phyloP scores from a whole-genome alignment of 2,329 filamentous ascomycete species.

The Ceratocystis destructans region DNA sequence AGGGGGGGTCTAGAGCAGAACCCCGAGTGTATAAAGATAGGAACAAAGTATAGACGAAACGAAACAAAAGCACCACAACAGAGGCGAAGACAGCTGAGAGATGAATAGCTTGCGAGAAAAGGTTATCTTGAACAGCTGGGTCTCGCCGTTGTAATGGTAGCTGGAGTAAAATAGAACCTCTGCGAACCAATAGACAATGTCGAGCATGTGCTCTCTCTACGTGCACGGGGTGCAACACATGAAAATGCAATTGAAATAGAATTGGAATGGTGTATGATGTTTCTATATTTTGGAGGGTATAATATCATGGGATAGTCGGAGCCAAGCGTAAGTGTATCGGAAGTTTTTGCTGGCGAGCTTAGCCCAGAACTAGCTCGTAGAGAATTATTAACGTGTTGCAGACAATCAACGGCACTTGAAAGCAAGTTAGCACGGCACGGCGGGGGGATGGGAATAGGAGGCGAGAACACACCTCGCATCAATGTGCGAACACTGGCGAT shows the following conservation, averaged over 20 bases:
- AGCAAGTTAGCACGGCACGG: background rate
- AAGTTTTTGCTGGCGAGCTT: conserved; percentile 23
- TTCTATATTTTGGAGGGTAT: conserved; percentile 1
- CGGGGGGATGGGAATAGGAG: background rate
- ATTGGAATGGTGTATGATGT: background rate
- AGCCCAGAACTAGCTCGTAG: conserved; percentile 67
- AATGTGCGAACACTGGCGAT: conserved; percentile 82
- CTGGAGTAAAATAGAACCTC: background rate
- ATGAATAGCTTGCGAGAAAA: background rate
- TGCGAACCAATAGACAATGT: background rate
- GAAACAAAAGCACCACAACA: background rate
- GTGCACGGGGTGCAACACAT: background rate
- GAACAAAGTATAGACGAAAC: background rate
- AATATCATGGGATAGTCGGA: background rate
- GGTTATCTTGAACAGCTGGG: background rate
- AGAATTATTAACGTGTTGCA: conserved; percentile 73
- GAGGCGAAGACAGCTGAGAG: background rate
- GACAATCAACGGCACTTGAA: conserved; percentile 64
- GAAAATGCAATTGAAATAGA: background rate
- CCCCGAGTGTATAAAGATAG: background rate
- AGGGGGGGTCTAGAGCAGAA: background rate
- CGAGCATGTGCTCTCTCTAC: background rate
- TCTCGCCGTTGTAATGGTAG: background rate
- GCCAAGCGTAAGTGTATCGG: background rate
- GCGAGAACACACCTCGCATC: conserved; percentile 58